phyloP scores from a whole-genome alignment of 441 rosid species.

The Melastoma candidum region DNA sequence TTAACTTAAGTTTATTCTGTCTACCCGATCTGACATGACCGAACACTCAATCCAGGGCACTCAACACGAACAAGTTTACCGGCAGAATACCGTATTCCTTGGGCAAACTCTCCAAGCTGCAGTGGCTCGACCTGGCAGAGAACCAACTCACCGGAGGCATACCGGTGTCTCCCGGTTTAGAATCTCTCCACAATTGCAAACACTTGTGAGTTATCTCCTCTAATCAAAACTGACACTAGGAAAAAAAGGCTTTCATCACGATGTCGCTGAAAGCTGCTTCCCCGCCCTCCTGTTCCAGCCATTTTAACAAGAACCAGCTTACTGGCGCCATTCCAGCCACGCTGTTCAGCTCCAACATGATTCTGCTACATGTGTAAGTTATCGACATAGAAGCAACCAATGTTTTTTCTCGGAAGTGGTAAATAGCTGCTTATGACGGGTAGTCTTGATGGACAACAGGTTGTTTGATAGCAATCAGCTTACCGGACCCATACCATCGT shows the following conservation, averaged over 20 bases:
- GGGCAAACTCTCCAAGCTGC: slow-evolving; percentile 11
- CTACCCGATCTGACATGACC: background rate
- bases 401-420: background rate
- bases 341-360: slow-evolving; percentile 73
- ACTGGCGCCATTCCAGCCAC: slow-evolving; percentile 65
- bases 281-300: slow-evolving; percentile 27
- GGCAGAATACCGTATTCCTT: slow-evolving; percentile 10
- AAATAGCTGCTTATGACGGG: background rate
- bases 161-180: slow-evolving; percentile 14
- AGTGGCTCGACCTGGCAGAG: slow-evolving; percentile 14
- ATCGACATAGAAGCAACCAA: background rate
- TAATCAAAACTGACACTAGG: too few species aligned
- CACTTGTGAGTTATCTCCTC: slow-evolving; percentile 13
- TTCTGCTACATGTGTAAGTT: slow-evolving; percentile 80
- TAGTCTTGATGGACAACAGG: slow-evolving; percentile 22
- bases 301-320: slow-evolving; percentile 90
- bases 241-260: too few species aligned
- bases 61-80: slow-evolving; percentile 12
- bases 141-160: slow-evolving; percentile 12
- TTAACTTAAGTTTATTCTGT: background rate
- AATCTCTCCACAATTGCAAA: slow-evolving; percentile 5
- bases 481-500: slow-evolving; percentile 57
- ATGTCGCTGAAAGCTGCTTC: background rate
- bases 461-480: slow-evolving; percentile 81
- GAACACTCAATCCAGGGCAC: slow-evolving; percentile 10